A percentile compares a stretch with the other conserved stretches of the same genome.
phyloP scores from a whole-genome alignment of 257 asterid genomes.

The Solanum sparsipilum region DNA sequence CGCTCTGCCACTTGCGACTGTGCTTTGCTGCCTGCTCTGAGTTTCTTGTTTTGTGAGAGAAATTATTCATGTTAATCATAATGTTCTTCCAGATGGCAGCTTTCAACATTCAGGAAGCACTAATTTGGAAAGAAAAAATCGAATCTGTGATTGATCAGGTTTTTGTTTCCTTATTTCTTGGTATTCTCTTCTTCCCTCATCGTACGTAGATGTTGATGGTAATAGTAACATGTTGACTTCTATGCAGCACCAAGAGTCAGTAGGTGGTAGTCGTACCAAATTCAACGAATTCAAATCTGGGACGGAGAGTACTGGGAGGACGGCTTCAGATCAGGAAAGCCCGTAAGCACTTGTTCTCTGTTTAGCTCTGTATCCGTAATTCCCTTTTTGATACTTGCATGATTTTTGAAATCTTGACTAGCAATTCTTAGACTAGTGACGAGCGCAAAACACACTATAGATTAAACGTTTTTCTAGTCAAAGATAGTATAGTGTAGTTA shows the following conservation, averaged over 20 bases:
- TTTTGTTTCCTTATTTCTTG: not conserved
- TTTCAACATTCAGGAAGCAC: constrained; percentile 89
- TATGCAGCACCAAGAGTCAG: constrained; percentile 74
- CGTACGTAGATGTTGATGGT: not conserved
- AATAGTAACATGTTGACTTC: constrained; percentile 8
- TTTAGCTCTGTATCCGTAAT: not conserved
- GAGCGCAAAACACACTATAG: not conserved
- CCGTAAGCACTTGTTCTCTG: constrained; percentile 41
- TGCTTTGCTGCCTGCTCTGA: not conserved
- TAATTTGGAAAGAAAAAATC: constrained; percentile 75
- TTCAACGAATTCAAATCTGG: constrained; percentile 69
- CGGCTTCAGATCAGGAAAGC: constrained; percentile 73
- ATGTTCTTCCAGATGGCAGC: constrained; percentile 80
- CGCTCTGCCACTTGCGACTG: not conserved
- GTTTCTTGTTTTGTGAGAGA: not conserved
- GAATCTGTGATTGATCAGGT: constrained; percentile 92
- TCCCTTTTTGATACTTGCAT: not conserved
- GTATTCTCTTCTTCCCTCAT: not conserved
- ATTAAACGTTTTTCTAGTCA: not conserved
- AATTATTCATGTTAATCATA: not conserved
- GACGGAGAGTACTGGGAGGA: constrained; percentile 41
- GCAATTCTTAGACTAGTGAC: not conserved
- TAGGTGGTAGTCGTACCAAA: constrained; percentile 47
- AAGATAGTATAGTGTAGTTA: not conserved
- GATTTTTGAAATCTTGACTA: not conserved